phyloP scores from a whole-genome alignment of 305 asterid species.

The Fraxinus albicans region DNA sequence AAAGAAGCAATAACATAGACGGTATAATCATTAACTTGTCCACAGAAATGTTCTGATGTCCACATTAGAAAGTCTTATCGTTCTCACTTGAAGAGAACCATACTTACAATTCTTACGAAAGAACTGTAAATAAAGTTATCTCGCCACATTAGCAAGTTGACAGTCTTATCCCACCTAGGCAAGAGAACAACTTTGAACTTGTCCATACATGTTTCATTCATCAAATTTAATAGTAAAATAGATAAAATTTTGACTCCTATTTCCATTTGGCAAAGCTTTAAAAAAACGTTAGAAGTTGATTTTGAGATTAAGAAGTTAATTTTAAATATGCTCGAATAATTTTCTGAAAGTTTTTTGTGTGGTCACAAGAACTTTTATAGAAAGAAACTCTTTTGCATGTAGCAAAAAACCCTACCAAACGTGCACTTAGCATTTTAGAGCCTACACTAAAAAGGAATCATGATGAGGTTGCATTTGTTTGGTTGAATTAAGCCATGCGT shows the following conservation, averaged over 20 bases:
- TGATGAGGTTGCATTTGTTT: constrained; percentile 8
- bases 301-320: constrained; percentile 4
- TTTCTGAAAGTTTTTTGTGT: not conserved
- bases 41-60: not conserved
- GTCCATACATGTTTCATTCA: not conserved
- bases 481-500: too few relatives aligned
- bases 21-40: not conserved
- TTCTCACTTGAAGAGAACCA: too few relatives aligned
- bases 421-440: not conserved
- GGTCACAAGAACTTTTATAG: too few relatives aligned
- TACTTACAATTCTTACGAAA: too few relatives aligned
- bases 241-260: not conserved
- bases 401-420: too few relatives aligned
- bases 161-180: too few relatives aligned
- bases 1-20: not conserved
- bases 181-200: not conserved
- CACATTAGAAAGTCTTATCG: too few relatives aligned
- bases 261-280: not conserved
- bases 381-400: too few relatives aligned
- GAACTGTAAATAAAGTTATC: too few relatives aligned
- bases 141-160: too few relatives aligned
- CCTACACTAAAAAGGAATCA: not conserved
- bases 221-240: not conserved
- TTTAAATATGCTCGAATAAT: constrained; percentile 34
- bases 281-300: constrained; percentile 9